Evolutionary conservation across 164 flowering plant species (phyloP).

Genomic region (Magnolia kwangsiensis): DNA sequence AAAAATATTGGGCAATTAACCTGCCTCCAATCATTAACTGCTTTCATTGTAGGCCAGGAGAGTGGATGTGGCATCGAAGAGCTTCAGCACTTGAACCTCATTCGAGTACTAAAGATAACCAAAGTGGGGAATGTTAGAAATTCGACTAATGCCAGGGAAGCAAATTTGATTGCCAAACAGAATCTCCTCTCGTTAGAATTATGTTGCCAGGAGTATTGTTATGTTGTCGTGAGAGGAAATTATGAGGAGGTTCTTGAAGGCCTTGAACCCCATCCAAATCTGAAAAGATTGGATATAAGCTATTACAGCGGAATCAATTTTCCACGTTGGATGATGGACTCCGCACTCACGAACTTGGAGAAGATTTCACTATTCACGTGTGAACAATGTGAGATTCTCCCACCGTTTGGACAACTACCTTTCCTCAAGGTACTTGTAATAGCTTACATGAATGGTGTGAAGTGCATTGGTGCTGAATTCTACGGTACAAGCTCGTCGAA

Average conservation of each 20-base stretch:
- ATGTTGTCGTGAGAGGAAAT: not conserved
- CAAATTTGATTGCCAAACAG: not conserved
- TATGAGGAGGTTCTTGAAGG: not conserved
- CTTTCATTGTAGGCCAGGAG: not conserved
- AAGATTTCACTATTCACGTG: not conserved
- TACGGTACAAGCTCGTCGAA: not conserved
- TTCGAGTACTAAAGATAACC: not conserved
- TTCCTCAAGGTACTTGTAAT: not conserved
- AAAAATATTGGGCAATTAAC: not conserved
- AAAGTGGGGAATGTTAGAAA: not conserved
- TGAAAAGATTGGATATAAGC: not conserved
- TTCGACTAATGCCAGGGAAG: not conserved
- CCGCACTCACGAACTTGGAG: not conserved
- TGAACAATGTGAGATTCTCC: not conserved
- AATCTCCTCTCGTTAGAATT: not conserved
- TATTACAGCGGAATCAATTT: not conserved
- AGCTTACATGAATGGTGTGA: not conserved
- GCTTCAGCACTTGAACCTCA: not conserved
- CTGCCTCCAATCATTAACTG: not conserved
- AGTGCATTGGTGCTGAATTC: not conserved
- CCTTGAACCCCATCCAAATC: conserved; percentile 6
- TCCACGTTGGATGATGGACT: conserved; percentile 8
- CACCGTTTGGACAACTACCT: not conserved
- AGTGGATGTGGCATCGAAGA: not conserved
- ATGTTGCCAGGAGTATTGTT: not conserved